Percentiles rank a stretch among this genome's conserved stretches.
Evolutionary conservation across 2,329 filamentous ascomycete species (phyloP).

Genomic region (Claviceps africana): DNA sequence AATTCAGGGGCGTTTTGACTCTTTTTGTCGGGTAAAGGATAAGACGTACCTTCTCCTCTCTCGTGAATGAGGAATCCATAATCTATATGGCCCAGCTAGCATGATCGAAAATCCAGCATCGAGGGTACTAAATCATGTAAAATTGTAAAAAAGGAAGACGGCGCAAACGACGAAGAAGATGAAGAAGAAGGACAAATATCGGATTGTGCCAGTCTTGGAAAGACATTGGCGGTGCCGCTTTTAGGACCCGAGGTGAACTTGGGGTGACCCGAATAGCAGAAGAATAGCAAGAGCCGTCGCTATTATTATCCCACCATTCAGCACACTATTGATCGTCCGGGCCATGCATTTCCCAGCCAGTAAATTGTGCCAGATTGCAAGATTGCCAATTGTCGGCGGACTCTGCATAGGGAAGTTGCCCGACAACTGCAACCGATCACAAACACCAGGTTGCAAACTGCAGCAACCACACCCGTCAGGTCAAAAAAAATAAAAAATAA

Average conservation of each 20-base stretch:
- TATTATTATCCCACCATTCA: slow-evolving; percentile 7
- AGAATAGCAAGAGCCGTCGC: slow-evolving; percentile 3
- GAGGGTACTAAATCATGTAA: neutral
- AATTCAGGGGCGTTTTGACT: neutral
- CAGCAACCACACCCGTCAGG: neutral
- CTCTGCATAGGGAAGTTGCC: neutral
- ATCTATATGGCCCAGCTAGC: neutral
- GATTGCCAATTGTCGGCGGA: slow-evolving; percentile 1
- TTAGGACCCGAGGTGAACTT: neutral
- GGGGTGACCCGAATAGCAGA: slow-evolving; percentile 1
- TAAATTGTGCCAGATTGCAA: neutral
- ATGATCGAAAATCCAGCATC: neutral
- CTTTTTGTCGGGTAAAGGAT: neutral
- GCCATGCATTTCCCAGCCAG: neutral
- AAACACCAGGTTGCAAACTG: neutral
- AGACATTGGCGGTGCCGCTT: neutral
- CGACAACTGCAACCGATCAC: neutral
- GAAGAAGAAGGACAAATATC: neutral
- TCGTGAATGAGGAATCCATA: slow-evolving; percentile 6
- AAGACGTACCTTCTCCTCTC: slow-evolving; percentile 8
- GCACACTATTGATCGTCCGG: slow-evolving; percentile 4
- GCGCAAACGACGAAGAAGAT: neutral
- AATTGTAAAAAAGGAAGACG: neutral
- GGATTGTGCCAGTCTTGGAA: neutral
- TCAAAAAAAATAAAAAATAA: neutral